Base-by-base conservation (phyloP, 805 yeast genomes). In the Saccharomycopsis oosterbeekiorum region DNA sequence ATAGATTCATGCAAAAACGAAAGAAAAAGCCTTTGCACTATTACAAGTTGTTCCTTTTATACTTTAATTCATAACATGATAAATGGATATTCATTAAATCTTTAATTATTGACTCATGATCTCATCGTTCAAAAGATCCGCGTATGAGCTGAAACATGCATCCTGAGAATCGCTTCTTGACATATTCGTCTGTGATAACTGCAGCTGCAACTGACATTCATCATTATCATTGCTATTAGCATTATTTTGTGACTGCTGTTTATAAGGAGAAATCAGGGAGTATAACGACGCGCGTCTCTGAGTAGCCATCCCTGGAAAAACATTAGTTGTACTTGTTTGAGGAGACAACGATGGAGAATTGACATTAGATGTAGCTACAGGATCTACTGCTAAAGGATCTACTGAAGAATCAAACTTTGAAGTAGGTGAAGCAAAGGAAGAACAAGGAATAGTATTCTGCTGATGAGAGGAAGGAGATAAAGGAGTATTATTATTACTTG, bases 111-210 rank as follows among this genome's bases (percentile, higher is more conserved):
- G 41, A 34, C 56, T 47, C 53, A 21, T 21, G n/a, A 47, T 55
- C 54, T 60, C 62, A 54, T 54, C 39, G 19, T 53, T 60, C 14
- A 60, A 57, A n/a, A 60, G 36, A 39, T 60, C 62, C 9, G 58
- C 58, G 42, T 60, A 60, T 0, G 62, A 60, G 43, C 58, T 40
- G 19, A 60, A 60, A 53, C 58, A 47, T 10, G 58, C 50, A 39
- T 24, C 47, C 41, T 47, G 53, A 24, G 53, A 47, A 21, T 47
- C 34, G 8, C 29, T 19, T 10, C 19, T 6, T 24, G 53, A 14
- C 53, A 47, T 47, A 24, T 47, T 47, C 41, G 12, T 37, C 12
- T 2, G 41, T 24, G 53, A 47, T 26, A 47, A 26, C 4, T 3
- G n/a, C 24, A 15, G 53, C 26, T 47, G 53, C 21, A 26, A 26